Evolutionary conservation across 352 stramenopile genomes (phyloP).

Genomic region (Phytophthora lateralis): DNA sequence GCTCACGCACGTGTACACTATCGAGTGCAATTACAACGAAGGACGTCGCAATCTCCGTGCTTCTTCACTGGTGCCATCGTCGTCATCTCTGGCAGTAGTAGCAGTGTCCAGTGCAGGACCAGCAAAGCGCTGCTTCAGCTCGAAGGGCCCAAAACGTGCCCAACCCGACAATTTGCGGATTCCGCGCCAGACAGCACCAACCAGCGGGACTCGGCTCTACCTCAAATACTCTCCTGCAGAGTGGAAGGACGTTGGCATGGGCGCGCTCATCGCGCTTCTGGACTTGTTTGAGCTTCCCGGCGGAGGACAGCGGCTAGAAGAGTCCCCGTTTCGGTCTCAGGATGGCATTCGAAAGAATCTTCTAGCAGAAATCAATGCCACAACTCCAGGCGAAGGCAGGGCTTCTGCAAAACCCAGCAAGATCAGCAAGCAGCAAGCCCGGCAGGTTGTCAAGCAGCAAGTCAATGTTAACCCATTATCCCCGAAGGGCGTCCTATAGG

Average conservation of each 20-base stretch:
- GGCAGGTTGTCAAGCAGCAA: slow-evolving; percentile 22
- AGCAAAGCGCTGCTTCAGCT: slow-evolving; percentile 13
- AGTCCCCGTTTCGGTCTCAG: slow-evolving; percentile 61
- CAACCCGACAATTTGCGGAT: slow-evolving; percentile 16
- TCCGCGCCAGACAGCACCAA: slow-evolving; percentile 19
- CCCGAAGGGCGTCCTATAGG: no score
- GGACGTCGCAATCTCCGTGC: slow-evolving; percentile 47
- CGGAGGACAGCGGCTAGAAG: slow-evolving; percentile 24
- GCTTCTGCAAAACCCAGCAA: slow-evolving; percentile 15
- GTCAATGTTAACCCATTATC: slow-evolving; percentile 12
- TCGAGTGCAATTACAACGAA: slow-evolving; percentile 94
- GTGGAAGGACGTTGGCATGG: slow-evolving; percentile 75
- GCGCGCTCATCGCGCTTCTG: slow-evolving; percentile 58
- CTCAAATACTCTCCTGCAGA: slow-evolving; percentile 70
- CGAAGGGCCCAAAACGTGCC: slow-evolving; percentile 14
- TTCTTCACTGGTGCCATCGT: slow-evolving; percentile 23
- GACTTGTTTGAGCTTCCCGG: slow-evolving; percentile 64
- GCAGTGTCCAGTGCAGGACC: slow-evolving; percentile 1
- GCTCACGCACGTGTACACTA: slow-evolving; percentile 87
- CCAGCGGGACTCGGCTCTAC: slow-evolving; percentile 44
- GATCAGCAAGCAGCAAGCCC: slow-evolving; percentile 11
- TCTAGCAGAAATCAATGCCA: slow-evolving; percentile 47
- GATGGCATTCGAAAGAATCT: slow-evolving; percentile 61
- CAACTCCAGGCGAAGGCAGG: slow-evolving; percentile 2
- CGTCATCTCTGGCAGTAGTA: slow-evolving; percentile 12